A percentile compares a stretch with the other conserved stretches of the same genome.
These are phyloP conservation scores for Zanthoxylum bungeanum DNA, from an alignment of 345 rosid genomes.

Conservation along the genomic window DNA sequence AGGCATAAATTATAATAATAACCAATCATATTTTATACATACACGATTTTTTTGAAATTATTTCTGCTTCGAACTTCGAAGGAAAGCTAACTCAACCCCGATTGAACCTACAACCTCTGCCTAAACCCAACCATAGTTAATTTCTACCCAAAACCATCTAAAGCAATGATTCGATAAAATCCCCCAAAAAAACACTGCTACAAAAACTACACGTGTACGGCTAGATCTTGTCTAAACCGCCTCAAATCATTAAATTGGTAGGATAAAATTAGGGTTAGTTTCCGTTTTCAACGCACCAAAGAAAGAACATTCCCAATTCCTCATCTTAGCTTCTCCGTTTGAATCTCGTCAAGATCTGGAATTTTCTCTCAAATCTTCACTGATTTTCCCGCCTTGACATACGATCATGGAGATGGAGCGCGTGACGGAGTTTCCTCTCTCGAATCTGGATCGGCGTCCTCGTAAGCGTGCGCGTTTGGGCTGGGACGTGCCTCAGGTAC, in stretches of 20 bases:
- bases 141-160: background rate
- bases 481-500: constrained; percentile 73
- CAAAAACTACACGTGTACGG: constrained; percentile 49
- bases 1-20: no score
- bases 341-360: background rate
- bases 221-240: constrained; percentile 21
- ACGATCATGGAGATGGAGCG: constrained; percentile 85
- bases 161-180: background rate
- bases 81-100: constrained; percentile 40
- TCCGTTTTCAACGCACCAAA: background rate
- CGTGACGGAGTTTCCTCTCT: constrained; percentile 59
- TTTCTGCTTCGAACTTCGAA: no score
- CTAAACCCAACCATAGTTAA: constrained; percentile 30
- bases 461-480: constrained; percentile 88
- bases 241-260: constrained; percentile 13
- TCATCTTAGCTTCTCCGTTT: background rate
- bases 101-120: constrained; percentile 25
- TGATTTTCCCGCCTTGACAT: background rate
- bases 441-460: constrained; percentile 79
- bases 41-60: no score
- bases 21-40: no score
- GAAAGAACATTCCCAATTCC: background rate
- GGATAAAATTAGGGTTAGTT: constrained; percentile 33
- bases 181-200: constrained; percentile 17
- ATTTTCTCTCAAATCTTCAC: constrained; percentile 5